Base-by-base conservation (phyloP, 306 rosid species). In the Clitoria ternatea region DNA sequence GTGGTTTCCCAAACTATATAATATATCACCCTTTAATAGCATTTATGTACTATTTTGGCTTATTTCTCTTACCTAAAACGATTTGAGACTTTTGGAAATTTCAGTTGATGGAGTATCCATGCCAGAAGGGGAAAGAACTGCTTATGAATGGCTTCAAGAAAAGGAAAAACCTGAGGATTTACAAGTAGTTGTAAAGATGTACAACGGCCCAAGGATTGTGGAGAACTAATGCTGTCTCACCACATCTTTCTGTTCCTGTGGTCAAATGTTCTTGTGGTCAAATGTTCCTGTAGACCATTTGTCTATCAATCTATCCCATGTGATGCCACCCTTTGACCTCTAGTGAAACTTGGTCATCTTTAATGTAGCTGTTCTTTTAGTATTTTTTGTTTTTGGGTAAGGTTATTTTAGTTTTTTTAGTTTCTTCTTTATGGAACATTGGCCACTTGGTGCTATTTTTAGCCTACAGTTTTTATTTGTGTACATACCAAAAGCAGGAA, bases 71-170 rank as follows among this genome's bases (percentile, higher is more conserved):
- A 30, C 30, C 18, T 50, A 15, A 7, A 19, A 17, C 30, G 6
- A 17, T 19, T 18, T 42, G 20, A 19, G 40, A 15, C 10, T 69
- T 6, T 18, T 18, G 66, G 61, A 30, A 69, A 60, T 59, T 65
- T 57, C 77, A 85, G 97, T 56, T 2, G 87, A 84, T 10, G 91
- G 83, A 74, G 66, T 57, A 14, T 57, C 77, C 7, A 44, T 86
- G 37, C 69, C 81, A 0, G 96, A 90, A 76, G 87, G 75, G 35
- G 94, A 88, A 76, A 85, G 61, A 77, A 83, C 78, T 27, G 55
- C 50, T 5, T 78, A 90, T 36, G 90, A 91, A 17, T 93, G 98
- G 97, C 98, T 93, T 66, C 63, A 85, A 72, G 97, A 90, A 78
- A 86, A 67, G 66, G 91, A 90, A 77, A 45, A 77, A 32, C 93